Base-by-base conservation (phyloP, 371 early-diverging fungal species). In the Mortierella sp. region DNA sequence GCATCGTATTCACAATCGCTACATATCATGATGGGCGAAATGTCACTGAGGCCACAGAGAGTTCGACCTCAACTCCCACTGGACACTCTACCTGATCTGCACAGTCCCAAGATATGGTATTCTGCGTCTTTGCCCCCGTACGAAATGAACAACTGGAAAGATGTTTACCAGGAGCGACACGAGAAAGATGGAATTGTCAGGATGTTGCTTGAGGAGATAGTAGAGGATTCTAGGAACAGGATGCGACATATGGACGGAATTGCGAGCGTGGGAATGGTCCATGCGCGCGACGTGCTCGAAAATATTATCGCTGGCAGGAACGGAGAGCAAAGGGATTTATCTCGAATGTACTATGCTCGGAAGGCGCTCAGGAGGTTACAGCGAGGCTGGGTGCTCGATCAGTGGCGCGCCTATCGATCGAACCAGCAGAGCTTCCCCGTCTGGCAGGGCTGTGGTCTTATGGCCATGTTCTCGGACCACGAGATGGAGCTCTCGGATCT, bases 221-320 rank as follows among this genome's bases (percentile, higher is more conserved):
- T 76, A 5, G 61, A 65, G 31, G 78, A 76, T 34, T 70, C 78
- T 30, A 50, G 78, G 19, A 69, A 64, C 26, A 56, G 78, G 31
- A 65, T 76, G 56, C 58, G 53, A 14, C 78, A 76, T 42, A 64
- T 76, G 49, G 78, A 76, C n/a, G 65, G 78, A 6, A 76, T 76
- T 34, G 78, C 65, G 14, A 47, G 42, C 11, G 50, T 69, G 19
- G 78, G 78, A 4, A 60, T 76, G 64, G 52, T 61, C 11, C 57
- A 64, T 27, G 78, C 78, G 3, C 69, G 76, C n/a, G 76, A 75
- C 48, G 64, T 75, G 3, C 57, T 75, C n/a, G 62, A 76, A 8
- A 65, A 69, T 15, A 69, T 76, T 24, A 64, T 76, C 21, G 24
- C 55, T 17, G 70, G 70, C 5, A 31, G 50, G 6, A 47, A 64